These are phyloP conservation scores for Boletus sensibilis DNA, from an alignment of 768 basidiomycete species.

Conservation along the genomic window DNA sequence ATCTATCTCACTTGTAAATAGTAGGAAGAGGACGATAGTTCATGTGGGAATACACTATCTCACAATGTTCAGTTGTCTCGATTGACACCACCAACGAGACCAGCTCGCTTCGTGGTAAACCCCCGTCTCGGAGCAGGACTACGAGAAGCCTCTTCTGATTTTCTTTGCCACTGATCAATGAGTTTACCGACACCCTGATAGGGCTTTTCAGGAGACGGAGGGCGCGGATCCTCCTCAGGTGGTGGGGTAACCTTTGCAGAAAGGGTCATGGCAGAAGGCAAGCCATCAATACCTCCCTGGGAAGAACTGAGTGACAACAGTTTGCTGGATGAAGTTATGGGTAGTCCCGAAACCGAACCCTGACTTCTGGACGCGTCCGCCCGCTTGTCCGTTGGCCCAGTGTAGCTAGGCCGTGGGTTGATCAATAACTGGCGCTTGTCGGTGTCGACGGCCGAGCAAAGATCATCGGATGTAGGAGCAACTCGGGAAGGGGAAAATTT, in stretches of 20 bases:
- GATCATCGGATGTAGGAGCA: constrained; percentile 10
- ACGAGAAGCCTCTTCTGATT: constrained; percentile 55
- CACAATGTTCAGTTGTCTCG: constrained; percentile 21
- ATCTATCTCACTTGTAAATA: constrained; percentile 13
- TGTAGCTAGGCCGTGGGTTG: constrained; percentile 12
- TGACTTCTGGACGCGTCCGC: constrained; percentile 14
- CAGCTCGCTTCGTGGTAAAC: constrained; percentile 41
- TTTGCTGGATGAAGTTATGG: constrained; percentile 22
- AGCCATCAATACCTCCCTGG: constrained; percentile 26
- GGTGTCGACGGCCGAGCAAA: constrained; percentile 9
- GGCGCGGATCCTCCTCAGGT: constrained; percentile 35
- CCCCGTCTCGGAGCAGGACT: constrained; percentile 39
- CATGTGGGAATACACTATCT: constrained; percentile 10
- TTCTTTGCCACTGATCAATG: constrained; percentile 87
- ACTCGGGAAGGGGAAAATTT: constrained; percentile 27
- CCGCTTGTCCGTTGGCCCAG: constrained; percentile 20
- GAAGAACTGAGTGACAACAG: constrained; percentile 13
- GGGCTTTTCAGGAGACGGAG: constrained; percentile 72
- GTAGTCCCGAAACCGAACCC: constrained; percentile 24
- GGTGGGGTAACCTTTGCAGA: constrained; percentile 11
- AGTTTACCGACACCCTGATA: constrained; percentile 82
- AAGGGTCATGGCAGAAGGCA: constrained; percentile 15
- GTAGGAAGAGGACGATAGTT: not conserved
- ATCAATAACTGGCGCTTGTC: constrained; percentile 21
- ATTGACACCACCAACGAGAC: constrained; percentile 24